These are phyloP conservation scores for Curvularia sp. DNA, from an alignment of 2,329 filamentous ascomycete species.

Conservation along the genomic window DNA sequence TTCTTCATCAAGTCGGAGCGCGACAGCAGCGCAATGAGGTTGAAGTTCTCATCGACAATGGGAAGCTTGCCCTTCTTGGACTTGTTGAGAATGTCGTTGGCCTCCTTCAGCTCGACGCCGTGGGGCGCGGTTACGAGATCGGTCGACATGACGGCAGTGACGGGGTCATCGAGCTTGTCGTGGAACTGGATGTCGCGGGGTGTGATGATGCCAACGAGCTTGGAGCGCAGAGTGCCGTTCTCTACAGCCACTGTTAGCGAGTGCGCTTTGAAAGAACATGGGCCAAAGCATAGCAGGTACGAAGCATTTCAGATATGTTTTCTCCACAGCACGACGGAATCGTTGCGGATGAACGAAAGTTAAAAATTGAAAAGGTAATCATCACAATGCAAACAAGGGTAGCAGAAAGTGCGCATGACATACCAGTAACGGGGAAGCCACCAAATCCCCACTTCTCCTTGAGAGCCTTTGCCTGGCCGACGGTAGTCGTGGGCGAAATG, in stretches of 20 bases:
- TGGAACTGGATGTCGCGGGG: slow-evolving; percentile 99
- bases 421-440: slow-evolving; percentile 98
- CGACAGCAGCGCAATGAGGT: slow-evolving; percentile 65
- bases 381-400: slow-evolving; percentile 67
- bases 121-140: slow-evolving; percentile 87
- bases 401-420: slow-evolving; percentile 52
- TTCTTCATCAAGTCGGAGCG: slow-evolving; percentile 97
- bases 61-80: slow-evolving; percentile 99
- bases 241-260: slow-evolving; percentile 64
- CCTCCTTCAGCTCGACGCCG: slow-evolving; percentile 84
- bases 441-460: slow-evolving; percentile 99
- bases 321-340: slow-evolving; percentile 87
- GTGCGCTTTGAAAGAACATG: slow-evolving; percentile 11
- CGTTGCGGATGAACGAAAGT: slow-evolving; percentile 99
- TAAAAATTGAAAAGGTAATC: slow-evolving; percentile 73
- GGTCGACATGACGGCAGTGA: slow-evolving; percentile 93
- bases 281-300: slow-evolving; percentile 9
- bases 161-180: slow-evolving; percentile 71
- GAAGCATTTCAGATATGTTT: slow-evolving; percentile 59
- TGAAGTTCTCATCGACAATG: slow-evolving; percentile 82
- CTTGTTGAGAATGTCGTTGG: slow-evolving; percentile 89
- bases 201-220: slow-evolving; percentile 96
- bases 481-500: slow-evolving; percentile 84
- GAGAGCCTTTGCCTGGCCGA: slow-evolving; percentile 86
- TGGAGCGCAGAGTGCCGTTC: slow-evolving; percentile 89